Evolutionary conservation across 371 early-diverging fungal genomes (phyloP), one percentile per base, ranked within the genome.

Genomic region (Syncephalastrum monosporum): DNA sequence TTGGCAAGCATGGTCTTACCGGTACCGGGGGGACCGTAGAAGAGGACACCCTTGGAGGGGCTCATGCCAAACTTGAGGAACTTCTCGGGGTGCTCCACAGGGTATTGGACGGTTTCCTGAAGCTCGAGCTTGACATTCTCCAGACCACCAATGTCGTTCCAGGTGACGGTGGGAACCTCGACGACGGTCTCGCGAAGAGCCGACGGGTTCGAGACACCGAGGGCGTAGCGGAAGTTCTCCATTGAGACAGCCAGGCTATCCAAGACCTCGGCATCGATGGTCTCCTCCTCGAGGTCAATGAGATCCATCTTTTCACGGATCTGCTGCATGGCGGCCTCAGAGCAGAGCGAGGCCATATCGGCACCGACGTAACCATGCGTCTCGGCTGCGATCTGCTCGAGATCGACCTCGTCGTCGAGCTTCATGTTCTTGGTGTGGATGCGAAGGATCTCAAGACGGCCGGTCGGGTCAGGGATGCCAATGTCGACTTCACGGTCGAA

Each of bases 21-120:
- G 74, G 99, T 99, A 56, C 99, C 99, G 51, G 99, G 99, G 46
- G 99, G 99, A 55, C 99, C 99, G 72, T 99, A 99, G 88, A 99
- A 98, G 68, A 99, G 76, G 24, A 99, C 99, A 79, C 99, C 99
- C 81, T 97, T 97, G 51, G 96, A 94, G 5, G 99, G 99, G 57
- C 89, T 88, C 98, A 99, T 99, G 68, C 99, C 99, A 72, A 99
- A 99, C 88, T 99, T 98, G 74, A 98, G 82, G 91, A 98, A 99
- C 83, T 98, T 98, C 56, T 99, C 99, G 55, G 99, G 99, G 74
- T 99, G 99, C 75, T 99, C 97, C 59, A 99, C 97, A 29, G 99
- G 99, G 76, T 99, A 99, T 83, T 99, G 99, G 10, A 99, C 99
- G 55, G 99, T 99, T 84, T 99, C 99, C 76, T 94, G 97, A 42